phyloP scores from a whole-genome alignment of 176 grass and related monocot genomes.

The Oryza australiensis region DNA sequence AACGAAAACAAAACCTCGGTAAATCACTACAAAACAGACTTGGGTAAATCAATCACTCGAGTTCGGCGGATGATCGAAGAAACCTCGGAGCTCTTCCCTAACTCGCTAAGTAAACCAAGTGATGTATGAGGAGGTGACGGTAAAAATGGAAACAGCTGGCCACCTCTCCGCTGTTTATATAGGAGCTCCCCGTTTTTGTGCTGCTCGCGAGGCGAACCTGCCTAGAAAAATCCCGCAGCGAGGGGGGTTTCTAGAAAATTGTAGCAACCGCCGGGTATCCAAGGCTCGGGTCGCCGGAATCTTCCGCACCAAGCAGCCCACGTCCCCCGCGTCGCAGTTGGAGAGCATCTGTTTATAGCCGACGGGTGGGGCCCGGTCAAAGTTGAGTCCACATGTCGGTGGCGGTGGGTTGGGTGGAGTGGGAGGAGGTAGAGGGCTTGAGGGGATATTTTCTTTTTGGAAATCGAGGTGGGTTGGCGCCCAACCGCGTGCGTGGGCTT shows the following conservation, averaged over 20 bases:
- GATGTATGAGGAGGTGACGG: not conserved
- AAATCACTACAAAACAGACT: not conserved
- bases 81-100: conserved; percentile 3
- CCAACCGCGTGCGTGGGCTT: conserved; percentile 3
- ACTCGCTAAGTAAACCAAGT: conserved; percentile 7
- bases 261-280: conserved; percentile 33
- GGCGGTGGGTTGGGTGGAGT: fast-evolving
- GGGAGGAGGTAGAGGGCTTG: not conserved
- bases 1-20: not conserved
- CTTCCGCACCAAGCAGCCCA: too few species aligned
- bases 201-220: not conserved
- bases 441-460: not conserved
- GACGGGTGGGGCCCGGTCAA: fast-evolving
- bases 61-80: not conserved
- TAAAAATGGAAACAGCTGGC: conserved; percentile 33
- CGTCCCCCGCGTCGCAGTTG: too few species aligned
- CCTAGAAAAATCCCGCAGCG: not conserved
- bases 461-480: conserved; percentile 31
- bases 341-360: fast-evolving
- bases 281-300: conserved; percentile 1
- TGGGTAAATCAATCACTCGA: not conserved
- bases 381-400: fast-evolving
- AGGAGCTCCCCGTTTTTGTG: not conserved
- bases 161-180: conserved; percentile 29
- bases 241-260: conserved; percentile 35